Conservation (phyloP, 2,329 filamentous ascomycete species). For the Neofusicoccum sp. region DNA sequence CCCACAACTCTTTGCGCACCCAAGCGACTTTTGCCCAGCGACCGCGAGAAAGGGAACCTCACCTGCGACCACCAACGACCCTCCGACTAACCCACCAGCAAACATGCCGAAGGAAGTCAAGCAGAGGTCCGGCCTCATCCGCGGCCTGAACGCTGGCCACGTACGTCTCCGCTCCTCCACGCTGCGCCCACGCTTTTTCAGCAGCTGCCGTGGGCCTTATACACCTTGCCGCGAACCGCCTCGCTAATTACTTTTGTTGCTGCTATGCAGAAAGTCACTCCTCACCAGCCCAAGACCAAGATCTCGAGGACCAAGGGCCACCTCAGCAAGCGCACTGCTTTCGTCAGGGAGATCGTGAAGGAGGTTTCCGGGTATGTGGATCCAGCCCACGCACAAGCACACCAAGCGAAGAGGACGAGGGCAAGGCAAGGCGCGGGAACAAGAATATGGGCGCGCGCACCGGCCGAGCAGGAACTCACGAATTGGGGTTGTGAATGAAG, state of each 20-base stretch:
- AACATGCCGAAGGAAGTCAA: constrained; percentile 56
- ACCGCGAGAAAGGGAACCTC: constrained; percentile 6
- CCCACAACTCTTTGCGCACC: constrained; percentile 12
- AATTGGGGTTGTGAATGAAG: not conserved
- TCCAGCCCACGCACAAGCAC: constrained; percentile 14
- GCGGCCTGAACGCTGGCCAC: constrained; percentile 65
- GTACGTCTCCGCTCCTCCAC: constrained; percentile 49
- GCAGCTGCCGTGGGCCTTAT: not conserved
- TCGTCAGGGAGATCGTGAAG: constrained; percentile 96
- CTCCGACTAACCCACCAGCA: constrained; percentile 28
- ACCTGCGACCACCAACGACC: constrained; percentile 11
- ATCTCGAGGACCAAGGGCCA: constrained; percentile 81
- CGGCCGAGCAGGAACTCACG: not conserved
- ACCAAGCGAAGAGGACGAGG: not conserved
- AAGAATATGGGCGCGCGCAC: not conserved
- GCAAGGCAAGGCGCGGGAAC: not conserved
- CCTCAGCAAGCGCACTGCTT: constrained; percentile 93
- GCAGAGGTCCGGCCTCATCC: constrained; percentile 54
- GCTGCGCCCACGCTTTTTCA: not conserved
- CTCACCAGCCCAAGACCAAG: constrained; percentile 48
- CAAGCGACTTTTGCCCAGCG: constrained; percentile 16
- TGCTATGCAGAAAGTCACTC: constrained; percentile 51
- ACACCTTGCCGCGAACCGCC: constrained; percentile 18
- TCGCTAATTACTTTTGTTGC: constrained; percentile 26
- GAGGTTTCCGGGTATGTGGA: constrained; percentile 86